Evolutionary conservation across 1,139 yeast species (phyloP), one percentile per base, ranked within the genome.

Genomic region (Pichia sp.): DNA sequence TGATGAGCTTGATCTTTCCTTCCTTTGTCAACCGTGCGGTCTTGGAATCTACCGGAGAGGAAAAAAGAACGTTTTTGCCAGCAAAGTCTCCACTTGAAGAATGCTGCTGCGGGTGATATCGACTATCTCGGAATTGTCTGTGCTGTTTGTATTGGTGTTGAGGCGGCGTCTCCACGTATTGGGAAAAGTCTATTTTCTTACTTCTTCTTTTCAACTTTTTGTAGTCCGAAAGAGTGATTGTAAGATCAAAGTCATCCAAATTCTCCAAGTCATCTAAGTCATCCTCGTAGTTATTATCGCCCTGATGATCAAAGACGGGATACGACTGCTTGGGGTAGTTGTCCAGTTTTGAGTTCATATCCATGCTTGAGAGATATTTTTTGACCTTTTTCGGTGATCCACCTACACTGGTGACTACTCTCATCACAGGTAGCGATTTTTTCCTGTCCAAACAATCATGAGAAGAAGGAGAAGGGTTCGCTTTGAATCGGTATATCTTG

Each of bases 1-100:
- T 56, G 8, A 67, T 67, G 34, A 64, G 55, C 49, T 58, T 64
- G 32, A 67, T 55, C 47, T 66, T 67, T 2, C 70, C 70, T 41
- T 66, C 68, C 50, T 61, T 65, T 30, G 64, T 63, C 15, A 67
- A 54, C 45, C 67, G 51, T 19, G 63, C 56, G 34, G 61, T 65
- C 44, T 64, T 59, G 1, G 67, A 60, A 34, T 55, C 54, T 15
- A 19, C 38, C 40, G 40, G 15, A 13, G 40, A 8, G n/a, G 40
- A 8, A 36, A 8, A 13, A 36, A 11, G n/a, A 6, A 36, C 13
- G n/a, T 36, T 15, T 13, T 36, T 36, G 15, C 40, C 40, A 6
- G 38, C 45, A 53, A 36, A 47, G 46, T 29, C 45, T 49, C 40
- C 41, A 51, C n/a, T 51, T 5, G 52, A 34, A n/a, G 47, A 44